Percentiles rank a stretch among this genome's conserved stretches.
These are phyloP conservation scores for Dactylonectria estremocensis DNA, from an alignment of 2,329 filamentous ascomycete species.

Conservation along the genomic window DNA sequence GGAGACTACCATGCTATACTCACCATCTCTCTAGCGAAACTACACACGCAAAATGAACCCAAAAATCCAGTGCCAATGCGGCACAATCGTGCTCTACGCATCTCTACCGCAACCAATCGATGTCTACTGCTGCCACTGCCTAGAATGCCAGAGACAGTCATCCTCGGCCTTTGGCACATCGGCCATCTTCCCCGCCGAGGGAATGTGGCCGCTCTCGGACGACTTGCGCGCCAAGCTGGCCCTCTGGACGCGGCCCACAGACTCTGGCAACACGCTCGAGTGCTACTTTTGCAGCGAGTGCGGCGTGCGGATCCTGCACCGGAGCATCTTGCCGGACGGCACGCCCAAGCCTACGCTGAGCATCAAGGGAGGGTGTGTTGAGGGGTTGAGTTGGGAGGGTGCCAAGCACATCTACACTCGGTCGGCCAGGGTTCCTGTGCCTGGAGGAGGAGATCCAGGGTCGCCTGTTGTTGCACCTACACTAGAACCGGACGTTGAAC, in stretches of 20 bases:
- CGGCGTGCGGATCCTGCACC: slow-evolving; percentile 65
- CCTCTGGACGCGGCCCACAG: slow-evolving; percentile 57
- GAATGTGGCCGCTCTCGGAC: slow-evolving; percentile 58
- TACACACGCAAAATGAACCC: slow-evolving; percentile 37
- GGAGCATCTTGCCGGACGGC: slow-evolving; percentile 57
- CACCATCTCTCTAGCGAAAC: not conserved
- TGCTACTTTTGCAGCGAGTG: slow-evolving; percentile 61
- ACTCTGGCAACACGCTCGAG: slow-evolving; percentile 59
- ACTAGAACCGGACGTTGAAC: not conserved
- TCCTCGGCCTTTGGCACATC: slow-evolving; percentile 63
- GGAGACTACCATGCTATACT: not conserved
- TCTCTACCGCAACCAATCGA: slow-evolving; percentile 53
- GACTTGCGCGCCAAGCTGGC: slow-evolving; percentile 52
- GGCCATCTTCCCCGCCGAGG: slow-evolving; percentile 58
- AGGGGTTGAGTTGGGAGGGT: slow-evolving; percentile 57
- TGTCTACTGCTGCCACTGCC: slow-evolving; percentile 63
- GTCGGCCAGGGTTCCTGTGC: slow-evolving; percentile 62
- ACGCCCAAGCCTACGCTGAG: slow-evolving; percentile 55
- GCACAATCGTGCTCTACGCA: slow-evolving; percentile 54
- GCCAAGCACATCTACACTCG: slow-evolving; percentile 63
- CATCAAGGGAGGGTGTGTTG: slow-evolving; percentile 63
- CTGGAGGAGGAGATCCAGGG: slow-evolving; percentile 51
- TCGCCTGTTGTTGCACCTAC: slow-evolving; percentile 30
- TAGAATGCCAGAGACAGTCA: slow-evolving; percentile 62
- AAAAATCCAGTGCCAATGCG: slow-evolving; percentile 58